These are phyloP conservation scores for Platanus orientalis DNA, from an alignment of 164 flowering plant species.

Conservation along the genomic window DNA sequence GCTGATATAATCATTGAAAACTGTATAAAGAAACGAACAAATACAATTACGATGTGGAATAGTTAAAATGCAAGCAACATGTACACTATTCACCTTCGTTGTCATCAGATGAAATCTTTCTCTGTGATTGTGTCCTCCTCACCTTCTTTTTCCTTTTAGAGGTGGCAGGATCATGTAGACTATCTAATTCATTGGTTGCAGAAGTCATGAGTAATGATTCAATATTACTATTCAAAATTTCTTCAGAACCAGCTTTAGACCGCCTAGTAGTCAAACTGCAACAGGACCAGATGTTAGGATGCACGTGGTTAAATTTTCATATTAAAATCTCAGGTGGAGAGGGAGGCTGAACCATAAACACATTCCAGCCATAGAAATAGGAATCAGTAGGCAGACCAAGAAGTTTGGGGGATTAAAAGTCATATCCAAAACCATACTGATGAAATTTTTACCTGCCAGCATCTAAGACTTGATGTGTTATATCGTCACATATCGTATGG, in stretches of 20 bases:
- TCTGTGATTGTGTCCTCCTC: slow-evolving; percentile 25
- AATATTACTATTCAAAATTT: slow-evolving; percentile 4
- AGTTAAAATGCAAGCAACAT: neutral
- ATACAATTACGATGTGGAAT: neutral
- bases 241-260: slow-evolving; percentile 20
- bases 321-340: neutral
- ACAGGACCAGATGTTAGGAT: neutral
- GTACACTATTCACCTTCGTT: slow-evolving; percentile 14
- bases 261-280: slow-evolving; percentile 24
- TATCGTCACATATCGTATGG: neutral
- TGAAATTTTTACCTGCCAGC: slow-evolving; percentile 16
- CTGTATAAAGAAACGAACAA: slow-evolving; percentile 10
- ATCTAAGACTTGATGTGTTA: neutral
- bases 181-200: slow-evolving; percentile 18
- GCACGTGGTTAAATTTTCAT: neutral
- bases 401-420: neutral
- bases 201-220: slow-evolving; percentile 7
- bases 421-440: neutral
- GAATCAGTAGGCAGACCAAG: neutral
- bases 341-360: neutral
- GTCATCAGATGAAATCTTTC: slow-evolving; percentile 19
- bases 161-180: slow-evolving; percentile 1
- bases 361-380: neutral
- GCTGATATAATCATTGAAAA: neutral
- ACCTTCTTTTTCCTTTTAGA: slow-evolving; percentile 45